These are phyloP conservation scores for Penicillium pulvis DNA, from an alignment of 495 filamentous ascomycete genomes.

Conservation along the genomic window DNA sequence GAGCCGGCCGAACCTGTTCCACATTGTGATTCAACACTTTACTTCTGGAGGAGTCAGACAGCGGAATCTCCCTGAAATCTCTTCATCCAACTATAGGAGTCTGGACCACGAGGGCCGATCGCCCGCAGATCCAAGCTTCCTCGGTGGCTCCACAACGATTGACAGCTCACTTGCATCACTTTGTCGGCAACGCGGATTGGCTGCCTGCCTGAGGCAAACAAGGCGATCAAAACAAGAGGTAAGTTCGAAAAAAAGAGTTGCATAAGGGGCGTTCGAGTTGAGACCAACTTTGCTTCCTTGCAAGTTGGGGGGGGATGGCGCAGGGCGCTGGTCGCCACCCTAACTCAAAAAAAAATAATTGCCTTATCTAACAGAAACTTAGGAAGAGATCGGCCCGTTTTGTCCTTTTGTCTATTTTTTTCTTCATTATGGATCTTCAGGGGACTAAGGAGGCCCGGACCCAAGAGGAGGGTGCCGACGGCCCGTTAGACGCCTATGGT, in stretches of 20 bases:
- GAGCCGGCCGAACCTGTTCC: not conserved
- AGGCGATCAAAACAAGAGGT: conserved; percentile 17
- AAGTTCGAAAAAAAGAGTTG: conserved; percentile 12
- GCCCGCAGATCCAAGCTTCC: conserved; percentile 26
- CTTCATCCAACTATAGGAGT: conserved; percentile 4
- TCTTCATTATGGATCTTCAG: conserved; percentile 46
- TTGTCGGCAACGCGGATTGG: conserved; percentile 32
- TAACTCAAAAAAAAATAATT: conserved; percentile 3
- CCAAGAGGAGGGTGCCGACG: conserved; percentile 46
- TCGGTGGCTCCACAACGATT: conserved; percentile 31
- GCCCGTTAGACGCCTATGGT: conserved; percentile 42
- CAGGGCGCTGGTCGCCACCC: conserved; percentile 7
- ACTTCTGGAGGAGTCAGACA: not conserved
- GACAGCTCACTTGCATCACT: conserved; percentile 40
- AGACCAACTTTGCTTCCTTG: not conserved
- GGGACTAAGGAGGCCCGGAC: conserved; percentile 49
- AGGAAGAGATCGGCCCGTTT: conserved; percentile 1
- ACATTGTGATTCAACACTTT: not conserved
- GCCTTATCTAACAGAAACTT: conserved; percentile 5
- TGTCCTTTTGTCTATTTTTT: not conserved
- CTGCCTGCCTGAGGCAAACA: conserved; percentile 38
- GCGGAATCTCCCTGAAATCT: not conserved
- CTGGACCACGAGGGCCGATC: conserved; percentile 28
- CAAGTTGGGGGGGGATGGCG: not conserved
- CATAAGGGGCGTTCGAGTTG: not conserved